Evolutionary conservation across 305 asterid genomes (phyloP), one percentile per base, ranked within the genome.

Genomic region (Fraxinus albicans): DNA sequence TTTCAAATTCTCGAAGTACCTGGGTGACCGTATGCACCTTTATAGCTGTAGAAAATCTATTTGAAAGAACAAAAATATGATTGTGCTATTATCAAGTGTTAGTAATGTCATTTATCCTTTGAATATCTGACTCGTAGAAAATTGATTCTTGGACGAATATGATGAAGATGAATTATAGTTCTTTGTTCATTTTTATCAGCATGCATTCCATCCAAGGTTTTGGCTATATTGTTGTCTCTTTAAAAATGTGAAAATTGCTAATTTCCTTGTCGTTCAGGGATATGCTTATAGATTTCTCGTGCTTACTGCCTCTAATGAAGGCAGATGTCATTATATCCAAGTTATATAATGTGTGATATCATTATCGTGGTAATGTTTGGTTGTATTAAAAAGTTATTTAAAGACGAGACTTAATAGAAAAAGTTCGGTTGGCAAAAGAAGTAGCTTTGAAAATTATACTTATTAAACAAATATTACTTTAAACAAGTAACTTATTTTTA

Each of bases 1-100:
- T 6, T 76, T 38, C 63, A 75, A 84, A 83, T 82, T 33, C 53
- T 77, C 69, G 82, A 80, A 79, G 81, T 84, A 35, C 79, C 38
- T 76, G 73, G 25, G 75, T 85, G 72, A 73, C 84, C 60, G 72
- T 1, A 50, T 35, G 9, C 29, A 9, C 83, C 35, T 15, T 42
- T 19, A 47, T 73, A 44, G 55, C 21, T 60, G 72, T 79, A 77
- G 76, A 31, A 63, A 47, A 25, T 29, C 75, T 69, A 29, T 13
- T 13, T 4, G 42, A 25, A 79, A 73, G 76, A 81, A 40, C 50
- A 80, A 40, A 13, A 13, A 70, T 19, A 79, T 77, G 78, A 80
- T 82, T 78, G 75, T 38, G 44, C 44, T 36, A 36, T 36, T 47
- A 15, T 47, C 63, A 53, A 42, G 77, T 8, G 77, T 35, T 77